phyloP scores from a whole-genome alignment of 1,284 basidiomycete species.

The Chiua sp. region DNA sequence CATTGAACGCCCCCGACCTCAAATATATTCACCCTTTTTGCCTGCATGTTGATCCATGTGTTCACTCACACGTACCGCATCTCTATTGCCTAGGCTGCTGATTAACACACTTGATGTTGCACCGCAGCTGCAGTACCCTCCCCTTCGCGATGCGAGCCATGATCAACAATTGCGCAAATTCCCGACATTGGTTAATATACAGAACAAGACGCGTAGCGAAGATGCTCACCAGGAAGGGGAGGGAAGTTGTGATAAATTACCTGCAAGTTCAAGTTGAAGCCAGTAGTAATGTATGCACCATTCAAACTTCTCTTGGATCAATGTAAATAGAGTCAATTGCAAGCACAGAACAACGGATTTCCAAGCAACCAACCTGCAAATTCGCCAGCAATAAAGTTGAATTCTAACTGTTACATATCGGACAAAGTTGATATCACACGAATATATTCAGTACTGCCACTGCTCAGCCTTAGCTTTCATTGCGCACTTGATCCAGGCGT shows the following conservation, averaged over 20 bases:
- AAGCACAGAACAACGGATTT: too few species aligned
- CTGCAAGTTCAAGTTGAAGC: too few species aligned
- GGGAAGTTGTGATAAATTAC: too few species aligned
- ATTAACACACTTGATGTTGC: constrained; percentile 13
- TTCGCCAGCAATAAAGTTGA: background rate
- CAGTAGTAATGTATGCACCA: too few species aligned
- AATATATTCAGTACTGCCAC: too few species aligned
- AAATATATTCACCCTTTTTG: background rate
- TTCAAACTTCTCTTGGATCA: too few species aligned
- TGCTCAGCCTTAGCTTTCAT: background rate
- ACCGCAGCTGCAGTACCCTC: background rate
- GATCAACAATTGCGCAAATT: constrained; percentile 34
- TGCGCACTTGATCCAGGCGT: background rate
- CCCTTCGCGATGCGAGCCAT: constrained; percentile 35
- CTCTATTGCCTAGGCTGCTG: background rate
- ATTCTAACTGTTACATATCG: background rate
- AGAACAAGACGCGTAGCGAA: background rate
- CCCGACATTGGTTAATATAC: constrained; percentile 20
- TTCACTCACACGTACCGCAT: background rate
- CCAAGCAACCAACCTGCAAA: too few species aligned
- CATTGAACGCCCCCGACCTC: too few species aligned
- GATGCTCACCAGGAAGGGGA: constrained; percentile 11
- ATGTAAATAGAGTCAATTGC: too few species aligned
- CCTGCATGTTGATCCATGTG: background rate
- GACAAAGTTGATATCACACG: background rate